Base-by-base conservation (phyloP, 768 basidiomycete genomes). In the Terana coerulea region DNA sequence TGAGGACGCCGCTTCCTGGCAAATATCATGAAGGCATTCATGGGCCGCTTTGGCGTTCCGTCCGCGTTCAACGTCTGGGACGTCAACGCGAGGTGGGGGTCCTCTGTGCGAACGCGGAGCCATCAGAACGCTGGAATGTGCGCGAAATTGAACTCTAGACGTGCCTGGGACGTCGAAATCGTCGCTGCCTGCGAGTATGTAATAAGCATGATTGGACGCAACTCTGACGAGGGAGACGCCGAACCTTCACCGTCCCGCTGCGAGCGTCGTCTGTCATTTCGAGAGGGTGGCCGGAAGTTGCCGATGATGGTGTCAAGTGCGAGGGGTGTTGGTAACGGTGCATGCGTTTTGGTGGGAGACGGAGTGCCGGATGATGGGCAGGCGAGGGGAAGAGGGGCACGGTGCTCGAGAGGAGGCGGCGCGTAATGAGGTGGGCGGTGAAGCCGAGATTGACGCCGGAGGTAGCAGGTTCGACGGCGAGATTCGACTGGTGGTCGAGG, bases 1-100 rank as follows among this genome's bases (percentile, higher is more conserved):
- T 93, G 87, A 15, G 90, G 90, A 36, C 90, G 74, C 51, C 90
- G 77, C 47, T 84, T 78, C 21, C 90, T 80, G 54, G 91, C 90
- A 61, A 91, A 93, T 53, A 93, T 92, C 90, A 93, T 92, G 73
- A 93, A 93, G 19, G 90, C 90, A 66, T 93, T 93, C 90, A 93
- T 92, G 29, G 90, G 90, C 11, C 90, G 83, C 65, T 91, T 91
- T 22, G 90, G 90, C 41, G 89, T 91, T 24, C 90, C 90, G 59
- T 93, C 90, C 1, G 87, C 76, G 65, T 93, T 93, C 51, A 92
- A 77, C 12, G 87, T 83, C 67, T 92, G 90, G 3, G 80, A 80
- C 17, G 83, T 91, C 64, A 91, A 68, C 2, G 83, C 70, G 42
- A 63, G 56, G 56, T 74, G 68, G 22, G 68, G 56, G 56, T 76